Percentiles rank a stretch among this genome's conserved stretches.
These are phyloP conservation scores for Pyrenula massariospora DNA, from an alignment of 495 filamentous ascomycete species.

Conservation along the genomic window DNA sequence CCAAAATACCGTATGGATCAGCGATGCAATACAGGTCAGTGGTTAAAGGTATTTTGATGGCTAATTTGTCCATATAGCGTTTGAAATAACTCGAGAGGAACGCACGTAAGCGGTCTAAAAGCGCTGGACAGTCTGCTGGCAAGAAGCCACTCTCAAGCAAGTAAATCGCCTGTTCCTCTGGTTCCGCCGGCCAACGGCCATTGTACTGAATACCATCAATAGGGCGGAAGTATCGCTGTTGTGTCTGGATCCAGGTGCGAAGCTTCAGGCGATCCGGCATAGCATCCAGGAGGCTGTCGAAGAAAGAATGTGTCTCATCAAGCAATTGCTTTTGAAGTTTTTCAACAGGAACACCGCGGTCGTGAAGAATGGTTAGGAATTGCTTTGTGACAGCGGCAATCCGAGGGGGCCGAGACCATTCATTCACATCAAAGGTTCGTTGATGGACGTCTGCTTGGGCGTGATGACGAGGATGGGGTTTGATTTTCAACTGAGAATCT, in stretches of 20 bases:
- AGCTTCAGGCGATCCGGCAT: not conserved
- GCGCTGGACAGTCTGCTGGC: constrained; percentile 42
- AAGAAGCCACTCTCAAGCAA: constrained; percentile 48
- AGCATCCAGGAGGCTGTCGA: not conserved
- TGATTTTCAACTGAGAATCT: constrained; percentile 71
- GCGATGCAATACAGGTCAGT: constrained; percentile 72
- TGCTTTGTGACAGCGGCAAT: constrained; percentile 64
- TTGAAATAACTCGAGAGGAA: constrained; percentile 42
- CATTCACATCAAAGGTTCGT: constrained; percentile 65
- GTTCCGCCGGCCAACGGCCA: not conserved
- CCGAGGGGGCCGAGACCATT: constrained; percentile 46
- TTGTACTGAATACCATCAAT: not conserved
- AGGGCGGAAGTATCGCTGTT: not conserved
- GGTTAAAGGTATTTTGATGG: constrained; percentile 62
- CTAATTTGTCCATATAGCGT: constrained; percentile 47
- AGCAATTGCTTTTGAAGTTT: not conserved
- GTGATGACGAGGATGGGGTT: constrained; percentile 40
- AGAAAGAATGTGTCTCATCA: not conserved
- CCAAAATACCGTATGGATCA: constrained; percentile 60
- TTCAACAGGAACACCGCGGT: constrained; percentile 30
- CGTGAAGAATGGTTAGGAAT: constrained; percentile 63
- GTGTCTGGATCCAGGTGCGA: not conserved
- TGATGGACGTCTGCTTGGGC: constrained; percentile 30
- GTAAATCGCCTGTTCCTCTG: constrained; percentile 16
- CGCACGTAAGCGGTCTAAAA: constrained; percentile 44